phyloP scores from a whole-genome alignment of 331 rosid species.

The Ulmus americana region DNA sequence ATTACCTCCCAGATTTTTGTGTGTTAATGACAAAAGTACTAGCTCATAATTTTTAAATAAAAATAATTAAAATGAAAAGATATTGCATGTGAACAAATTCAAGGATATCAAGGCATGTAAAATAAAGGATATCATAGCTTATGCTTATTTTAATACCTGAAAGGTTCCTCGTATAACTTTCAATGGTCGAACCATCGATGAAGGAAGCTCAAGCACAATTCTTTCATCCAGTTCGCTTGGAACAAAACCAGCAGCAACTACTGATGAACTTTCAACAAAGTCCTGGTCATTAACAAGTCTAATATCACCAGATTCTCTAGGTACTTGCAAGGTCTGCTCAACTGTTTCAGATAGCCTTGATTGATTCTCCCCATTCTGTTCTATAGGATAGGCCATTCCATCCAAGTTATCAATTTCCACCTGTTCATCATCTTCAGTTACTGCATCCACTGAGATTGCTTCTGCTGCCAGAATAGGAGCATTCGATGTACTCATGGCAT shows the following conservation, averaged over 20 bases:
- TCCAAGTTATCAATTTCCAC: constrained; percentile 56
- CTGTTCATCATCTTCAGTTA: constrained; percentile 61
- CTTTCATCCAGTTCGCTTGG: constrained; percentile 88
- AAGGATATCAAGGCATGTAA: no score
- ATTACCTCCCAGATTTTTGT: neutral
- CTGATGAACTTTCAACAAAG: constrained; percentile 53
- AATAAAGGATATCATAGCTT: constrained; percentile 16
- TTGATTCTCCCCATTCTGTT: constrained; percentile 36
- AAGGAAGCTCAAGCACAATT: constrained; percentile 80
- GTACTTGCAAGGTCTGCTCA: constrained; percentile 32
- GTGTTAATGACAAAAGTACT: neutral
- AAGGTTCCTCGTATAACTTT: constrained; percentile 79
- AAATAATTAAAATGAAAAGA: neutral
- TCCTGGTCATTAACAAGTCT: constrained; percentile 47
- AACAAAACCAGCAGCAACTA: constrained; percentile 69
- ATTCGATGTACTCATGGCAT: constrained; percentile 39
- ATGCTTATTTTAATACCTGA: constrained; percentile 55
- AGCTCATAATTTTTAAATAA: neutral
- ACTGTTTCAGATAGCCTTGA: constrained; percentile 41
- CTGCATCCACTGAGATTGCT: constrained; percentile 62
- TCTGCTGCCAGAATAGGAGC: constrained; percentile 73
- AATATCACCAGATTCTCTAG: constrained; percentile 44
- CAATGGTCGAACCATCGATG: constrained; percentile 90
- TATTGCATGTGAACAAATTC: neutral
- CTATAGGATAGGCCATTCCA: constrained; percentile 34